Base-by-base conservation (phyloP, 1,139 yeast genomes). In the Yamadazyma songkhlaensis region DNA sequence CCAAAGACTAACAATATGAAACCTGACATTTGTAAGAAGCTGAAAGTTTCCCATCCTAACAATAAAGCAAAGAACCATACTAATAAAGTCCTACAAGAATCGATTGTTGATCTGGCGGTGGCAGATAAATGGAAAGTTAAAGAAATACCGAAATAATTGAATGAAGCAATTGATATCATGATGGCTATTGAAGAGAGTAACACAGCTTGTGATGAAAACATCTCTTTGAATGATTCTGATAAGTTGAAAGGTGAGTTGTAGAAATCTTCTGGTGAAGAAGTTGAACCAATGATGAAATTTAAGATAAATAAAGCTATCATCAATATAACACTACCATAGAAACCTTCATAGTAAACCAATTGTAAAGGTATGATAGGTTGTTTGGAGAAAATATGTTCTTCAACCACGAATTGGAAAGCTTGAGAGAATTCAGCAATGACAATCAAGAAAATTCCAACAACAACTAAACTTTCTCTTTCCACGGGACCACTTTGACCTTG, bases 11-110 rank as follows among this genome's bases (percentile, higher is more conserved):
- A 63, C 23, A 79, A 53, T 0, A 58, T 64, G 52, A 86, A 86
- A 0, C 95, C 95, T 11, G 74, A 33, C 24, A 81, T 62, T 55
- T 86, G 95, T 43, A 82, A 59, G 27, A 65, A 55, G 25, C 72
- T 69, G 62, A 84, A 85, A 1, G 67, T 50, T 59, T 86, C 95
- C 95, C 95, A 86, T 3, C 94, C 94, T 49, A 85, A 56, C n/a
- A 61, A 38, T 40, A 85, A 62, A 0, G 94, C 87, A n/a, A 83
- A 72, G 1, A 80, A 36, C 95, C 95, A 86, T 14, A 86, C 90
- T 29, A 84, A 62, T 30, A 84, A 62, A 0, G 95, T 85, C 50
- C 95, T 72, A 45, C 86, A 81, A 0, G 90, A 81, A 53, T 86
- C 95, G 32, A 86, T 76, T 2, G 95, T 86, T 13, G 89, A 79